Percentiles rank a stretch among this genome's conserved stretches.
These are phyloP conservation scores for Termitomyces sp. DNA, from an alignment of 768 basidiomycete species.

Conservation along the genomic window DNA sequence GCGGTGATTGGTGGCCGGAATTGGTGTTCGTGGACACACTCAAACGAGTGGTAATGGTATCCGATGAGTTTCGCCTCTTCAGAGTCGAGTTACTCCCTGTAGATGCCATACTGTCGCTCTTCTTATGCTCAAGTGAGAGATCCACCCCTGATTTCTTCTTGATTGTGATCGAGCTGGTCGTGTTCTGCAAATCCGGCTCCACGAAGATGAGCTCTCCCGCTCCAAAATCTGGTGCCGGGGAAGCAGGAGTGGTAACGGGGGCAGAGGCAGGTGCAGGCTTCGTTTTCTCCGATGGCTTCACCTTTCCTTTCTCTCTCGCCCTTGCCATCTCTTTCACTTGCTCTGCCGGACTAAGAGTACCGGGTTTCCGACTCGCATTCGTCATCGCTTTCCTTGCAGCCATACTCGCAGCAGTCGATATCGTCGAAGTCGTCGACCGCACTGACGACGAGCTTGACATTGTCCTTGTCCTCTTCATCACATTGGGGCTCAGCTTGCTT, in stretches of 20 bases:
- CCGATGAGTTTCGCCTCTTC: slow-evolving; percentile 35
- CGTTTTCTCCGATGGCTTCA: slow-evolving; percentile 2
- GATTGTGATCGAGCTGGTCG: slow-evolving; percentile 18
- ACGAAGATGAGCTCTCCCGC: slow-evolving; percentile 8
- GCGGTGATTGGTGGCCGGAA: not conserved
- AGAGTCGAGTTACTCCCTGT: slow-evolving; percentile 35
- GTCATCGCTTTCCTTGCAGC: slow-evolving; percentile 19
- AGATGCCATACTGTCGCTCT: slow-evolving; percentile 38
- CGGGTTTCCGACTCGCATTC: slow-evolving; percentile 11
- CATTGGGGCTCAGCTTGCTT: slow-evolving; percentile 23
- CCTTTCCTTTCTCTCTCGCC: slow-evolving; percentile 6
- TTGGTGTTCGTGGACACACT: slow-evolving; percentile 8
- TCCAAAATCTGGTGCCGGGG: not conserved
- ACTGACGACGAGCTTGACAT: slow-evolving; percentile 16
- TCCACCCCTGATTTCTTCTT: slow-evolving; percentile 17
- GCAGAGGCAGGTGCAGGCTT: not conserved
- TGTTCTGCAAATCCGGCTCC: slow-evolving; percentile 12
- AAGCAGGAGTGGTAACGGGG: not conserved
- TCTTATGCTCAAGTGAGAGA: slow-evolving; percentile 33
- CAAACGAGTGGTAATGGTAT: slow-evolving; percentile 35
- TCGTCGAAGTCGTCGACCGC: slow-evolving; percentile 18
- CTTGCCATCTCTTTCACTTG: slow-evolving; percentile 9
- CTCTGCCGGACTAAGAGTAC: slow-evolving; percentile 1
- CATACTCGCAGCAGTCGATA: slow-evolving; percentile 22
- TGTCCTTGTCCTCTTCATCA: slow-evolving; percentile 16